phyloP scores from a whole-genome alignment of 2,329 filamentous ascomycete genomes.

The Aspergillus candidus region DNA sequence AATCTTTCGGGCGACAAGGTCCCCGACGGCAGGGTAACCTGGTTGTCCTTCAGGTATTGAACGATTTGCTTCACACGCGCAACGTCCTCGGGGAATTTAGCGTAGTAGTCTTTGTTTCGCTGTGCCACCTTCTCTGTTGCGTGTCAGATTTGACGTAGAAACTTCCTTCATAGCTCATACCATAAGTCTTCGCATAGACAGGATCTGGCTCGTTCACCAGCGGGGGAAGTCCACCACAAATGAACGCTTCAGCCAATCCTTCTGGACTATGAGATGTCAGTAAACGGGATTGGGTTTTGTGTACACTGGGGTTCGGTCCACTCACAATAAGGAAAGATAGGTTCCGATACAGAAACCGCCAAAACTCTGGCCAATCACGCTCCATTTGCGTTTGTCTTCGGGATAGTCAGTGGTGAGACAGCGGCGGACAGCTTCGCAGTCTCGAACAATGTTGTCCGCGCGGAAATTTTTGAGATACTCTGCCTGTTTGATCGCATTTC shows the following conservation, averaged over 20 bases:
- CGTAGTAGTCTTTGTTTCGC: constrained; percentile 73
- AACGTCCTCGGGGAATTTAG: constrained; percentile 77
- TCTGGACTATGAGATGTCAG: constrained; percentile 48
- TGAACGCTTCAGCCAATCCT: constrained; percentile 73
- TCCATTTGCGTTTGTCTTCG: constrained; percentile 69
- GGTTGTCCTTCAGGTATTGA: constrained; percentile 56
- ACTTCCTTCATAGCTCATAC: constrained; percentile 20
- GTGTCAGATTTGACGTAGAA: constrained; percentile 10
- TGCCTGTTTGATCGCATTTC: constrained; percentile 62
- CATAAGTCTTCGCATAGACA: constrained; percentile 67
- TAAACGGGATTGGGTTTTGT: neutral
- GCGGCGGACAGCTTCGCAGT: constrained; percentile 78
- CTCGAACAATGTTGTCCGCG: constrained; percentile 82
- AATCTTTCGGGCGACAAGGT: constrained; percentile 67
- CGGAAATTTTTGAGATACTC: constrained; percentile 78
- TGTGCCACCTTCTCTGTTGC: constrained; percentile 54
- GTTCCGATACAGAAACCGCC: constrained; percentile 80
- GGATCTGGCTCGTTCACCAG: constrained; percentile 65
- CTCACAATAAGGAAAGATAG: constrained; percentile 69
- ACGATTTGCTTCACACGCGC: constrained; percentile 61
- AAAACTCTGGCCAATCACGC: constrained; percentile 83
- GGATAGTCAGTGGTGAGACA: constrained; percentile 66
- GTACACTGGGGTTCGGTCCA: constrained; percentile 1
- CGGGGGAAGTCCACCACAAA: constrained; percentile 77
- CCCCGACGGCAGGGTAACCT: constrained; percentile 63